Evolutionary conservation across 2,329 filamentous ascomycete species (phyloP), one percentile per base, ranked within the genome.

Genomic region (Hymenoscyphus occultus): DNA sequence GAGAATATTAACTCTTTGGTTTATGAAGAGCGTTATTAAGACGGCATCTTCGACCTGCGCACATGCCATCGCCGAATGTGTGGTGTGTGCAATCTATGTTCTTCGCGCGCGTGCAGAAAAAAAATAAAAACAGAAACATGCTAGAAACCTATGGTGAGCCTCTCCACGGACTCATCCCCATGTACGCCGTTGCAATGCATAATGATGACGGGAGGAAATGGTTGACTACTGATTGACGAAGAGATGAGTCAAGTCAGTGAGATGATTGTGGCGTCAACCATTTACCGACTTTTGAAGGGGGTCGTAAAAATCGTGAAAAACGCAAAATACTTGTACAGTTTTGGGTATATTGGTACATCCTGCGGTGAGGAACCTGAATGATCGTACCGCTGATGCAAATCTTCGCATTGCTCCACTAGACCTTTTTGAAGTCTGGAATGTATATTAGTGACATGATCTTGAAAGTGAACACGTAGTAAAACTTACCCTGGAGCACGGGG

Each of bases 401-500:
- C 66, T 42, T 66, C 62, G 64, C 60, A 63, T 40, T 69, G 68
- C 67, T 65, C 68, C 67, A 69, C 74, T 67, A 76, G 71, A 75
- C 72, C 66, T 76, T 76, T 66, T 76, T 76, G 69, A 76, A 76
- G 69, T 76, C 75, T 76, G 39, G 5, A 54, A 9, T 59, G 9
- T 2, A 57, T 35, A 71, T 73, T 69, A 74, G 71, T 58, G 42
- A 31, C 12, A 7, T 31, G 19, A 14, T 39, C 63, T 51, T 31
- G 51, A 51, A 9, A 32, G 31, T 31, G 12, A 61, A 13, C 3
- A 7, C 13, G 12, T 22, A 22, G 16, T 6, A 35, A 2, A 69
- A 80, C 83, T 72, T 81, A 93, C 90, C 91, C 83, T 93, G 91
- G 76, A 96, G 83, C 81, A 97, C 93, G 77, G 93, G 93, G 77